Percentiles rank a stretch among this genome's conserved stretches.
phyloP scores from a whole-genome alignment of 225 moss, liverwort and hornwort genomes.

The Thuidium tamariscinum region DNA sequence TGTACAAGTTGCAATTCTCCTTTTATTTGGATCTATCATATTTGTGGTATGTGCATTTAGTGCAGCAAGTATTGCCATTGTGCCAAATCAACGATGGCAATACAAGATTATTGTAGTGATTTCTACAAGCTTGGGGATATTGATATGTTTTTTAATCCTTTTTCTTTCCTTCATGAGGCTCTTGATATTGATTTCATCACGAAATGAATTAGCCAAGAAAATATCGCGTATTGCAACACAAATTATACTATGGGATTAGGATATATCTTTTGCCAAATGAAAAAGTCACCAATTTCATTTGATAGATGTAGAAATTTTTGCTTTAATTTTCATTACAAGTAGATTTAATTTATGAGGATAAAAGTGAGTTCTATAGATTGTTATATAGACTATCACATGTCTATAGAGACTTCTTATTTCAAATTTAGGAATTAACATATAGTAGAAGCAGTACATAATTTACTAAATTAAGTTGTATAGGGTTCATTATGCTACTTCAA shows the following conservation, averaged over 20 bases:
- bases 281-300: neutral
- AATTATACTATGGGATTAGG: neutral
- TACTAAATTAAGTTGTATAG: neutral
- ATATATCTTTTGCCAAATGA: neutral
- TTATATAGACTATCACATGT: neutral
- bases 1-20: neutral
- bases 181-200: neutral
- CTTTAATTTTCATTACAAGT: neutral
- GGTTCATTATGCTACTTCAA: accelerated
- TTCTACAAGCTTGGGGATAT: neutral
- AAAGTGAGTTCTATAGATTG: neutral
- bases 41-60: neutral
- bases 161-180: neutral
- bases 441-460: too few relatives aligned
- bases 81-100: neutral
- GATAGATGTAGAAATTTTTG: neutral
- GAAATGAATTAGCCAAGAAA: neutral
- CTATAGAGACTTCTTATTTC: neutral
- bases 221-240: neutral
- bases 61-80: neutral
- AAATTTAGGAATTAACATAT: neutral
- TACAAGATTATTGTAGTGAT: neutral
- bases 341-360: neutral
- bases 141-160: neutral
- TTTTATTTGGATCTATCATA: neutral